Conservation (phyloP, 2,329 filamentous ascomycete genomes). For the Byssochlamys sp. region DNA sequence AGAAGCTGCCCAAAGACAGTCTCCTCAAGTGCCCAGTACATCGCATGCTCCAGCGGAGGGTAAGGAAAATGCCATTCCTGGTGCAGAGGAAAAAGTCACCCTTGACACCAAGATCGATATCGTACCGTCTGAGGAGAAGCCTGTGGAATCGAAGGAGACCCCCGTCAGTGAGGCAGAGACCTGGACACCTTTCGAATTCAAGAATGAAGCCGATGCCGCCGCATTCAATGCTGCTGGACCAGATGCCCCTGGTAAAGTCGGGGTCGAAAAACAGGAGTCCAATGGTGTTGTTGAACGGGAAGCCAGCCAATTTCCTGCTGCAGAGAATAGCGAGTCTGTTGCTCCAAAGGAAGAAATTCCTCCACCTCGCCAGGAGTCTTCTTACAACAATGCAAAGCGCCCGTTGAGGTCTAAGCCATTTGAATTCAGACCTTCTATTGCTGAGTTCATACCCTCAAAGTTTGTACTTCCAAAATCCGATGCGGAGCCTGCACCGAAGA, state of each 20-base stretch:
- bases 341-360: slow-evolving; percentile 3
- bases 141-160: slow-evolving; percentile 17
- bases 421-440: slow-evolving; percentile 35
- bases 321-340: neutral
- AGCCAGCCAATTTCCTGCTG: neutral
- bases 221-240: slow-evolving; percentile 46
- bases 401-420: slow-evolving; percentile 62
- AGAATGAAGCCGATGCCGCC: slow-evolving; percentile 33
- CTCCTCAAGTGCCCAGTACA: slow-evolving; percentile 15
- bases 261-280: neutral
- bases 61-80: slow-evolving; percentile 28
- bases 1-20: slow-evolving; percentile 20
- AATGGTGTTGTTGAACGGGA: neutral
- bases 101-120: slow-evolving; percentile 28
- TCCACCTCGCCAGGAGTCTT: slow-evolving; percentile 11
- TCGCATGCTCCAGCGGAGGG: slow-evolving; percentile 23
- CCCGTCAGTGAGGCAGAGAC: slow-evolving; percentile 35
- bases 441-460: slow-evolving; percentile 18
- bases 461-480: slow-evolving; percentile 4
- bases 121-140: slow-evolving; percentile 28
- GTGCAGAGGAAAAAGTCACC: slow-evolving; percentile 24
- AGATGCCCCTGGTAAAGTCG: slow-evolving; percentile 20
- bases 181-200: slow-evolving; percentile 55
- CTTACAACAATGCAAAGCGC: slow-evolving; percentile 25
- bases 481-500: slow-evolving; percentile 4